Percentiles rank a stretch among this genome's conserved stretches.
Evolutionary conservation across 352 stramenopile genomes (phyloP).

Genomic region (Phytophthora cactorum): DNA sequence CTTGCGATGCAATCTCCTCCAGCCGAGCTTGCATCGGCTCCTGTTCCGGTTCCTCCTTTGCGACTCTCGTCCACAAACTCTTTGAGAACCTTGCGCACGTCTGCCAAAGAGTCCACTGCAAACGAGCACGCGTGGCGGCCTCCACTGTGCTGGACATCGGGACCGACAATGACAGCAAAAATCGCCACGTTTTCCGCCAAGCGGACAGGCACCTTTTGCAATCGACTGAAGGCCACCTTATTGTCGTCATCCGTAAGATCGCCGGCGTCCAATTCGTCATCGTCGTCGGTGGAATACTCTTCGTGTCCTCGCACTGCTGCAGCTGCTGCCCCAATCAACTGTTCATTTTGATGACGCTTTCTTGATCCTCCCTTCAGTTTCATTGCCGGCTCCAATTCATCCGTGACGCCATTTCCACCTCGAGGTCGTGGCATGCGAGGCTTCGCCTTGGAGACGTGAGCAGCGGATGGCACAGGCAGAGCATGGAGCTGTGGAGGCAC

Average conservation of each 20-base stretch:
- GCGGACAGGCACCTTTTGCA: slow-evolving; percentile 77
- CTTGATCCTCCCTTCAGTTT: slow-evolving; percentile 15
- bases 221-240: slow-evolving; percentile 76
- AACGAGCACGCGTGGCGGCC: slow-evolving; percentile 61
- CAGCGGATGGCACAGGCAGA: slow-evolving; percentile 37
- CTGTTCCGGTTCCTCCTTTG: slow-evolving; percentile 19
- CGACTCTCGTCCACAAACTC: slow-evolving; percentile 72
- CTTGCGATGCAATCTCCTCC: background rate
- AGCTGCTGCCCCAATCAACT: slow-evolving; percentile 25
- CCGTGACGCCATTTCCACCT: slow-evolving; percentile 23
- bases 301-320: slow-evolving; percentile 37
- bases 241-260: slow-evolving; percentile 72
- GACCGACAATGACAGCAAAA: slow-evolving; percentile 71
- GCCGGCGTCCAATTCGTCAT: slow-evolving; percentile 53
- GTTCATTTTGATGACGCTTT: slow-evolving; percentile 25
- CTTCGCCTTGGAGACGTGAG: slow-evolving; percentile 47
- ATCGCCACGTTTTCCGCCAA: slow-evolving; percentile 72
- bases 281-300: slow-evolving; percentile 49
- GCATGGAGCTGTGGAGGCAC: slow-evolving; percentile 24
- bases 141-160: slow-evolving; percentile 73
- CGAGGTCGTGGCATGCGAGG: slow-evolving; percentile 35
- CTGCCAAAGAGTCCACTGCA: slow-evolving; percentile 68
- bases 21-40: background rate
- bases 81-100: slow-evolving; percentile 75
- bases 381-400: slow-evolving; percentile 30